phyloP scores from a whole-genome alignment of 2,329 filamentous ascomycete genomes.

The Madurella mycetomatis region DNA sequence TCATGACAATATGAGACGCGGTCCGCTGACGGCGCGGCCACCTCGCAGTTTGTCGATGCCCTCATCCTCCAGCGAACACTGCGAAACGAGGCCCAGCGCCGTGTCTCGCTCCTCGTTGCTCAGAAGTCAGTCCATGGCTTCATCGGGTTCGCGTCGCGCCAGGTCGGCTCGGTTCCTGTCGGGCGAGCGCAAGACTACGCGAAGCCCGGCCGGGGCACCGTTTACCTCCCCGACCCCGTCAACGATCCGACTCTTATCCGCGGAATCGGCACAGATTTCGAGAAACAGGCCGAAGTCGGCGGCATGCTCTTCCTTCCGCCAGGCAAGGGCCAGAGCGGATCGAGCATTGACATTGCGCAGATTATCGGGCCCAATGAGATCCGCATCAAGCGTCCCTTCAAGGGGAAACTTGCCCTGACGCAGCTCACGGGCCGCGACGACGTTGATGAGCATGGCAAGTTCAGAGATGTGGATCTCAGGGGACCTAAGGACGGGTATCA shows the following conservation, averaged over 20 bases:
- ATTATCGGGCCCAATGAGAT: conserved; percentile 78
- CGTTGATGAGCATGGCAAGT: conserved; percentile 61
- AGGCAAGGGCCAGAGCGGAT: conserved; percentile 68
- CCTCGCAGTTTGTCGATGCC: conserved; percentile 83
- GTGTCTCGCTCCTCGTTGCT: conserved; percentile 88
- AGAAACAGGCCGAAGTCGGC: conserved; percentile 67
- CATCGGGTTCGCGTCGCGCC: conserved; percentile 79
- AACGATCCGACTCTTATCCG: conserved; percentile 78
- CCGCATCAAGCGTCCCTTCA: conserved; percentile 82
- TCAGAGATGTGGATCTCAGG: conserved; percentile 51
- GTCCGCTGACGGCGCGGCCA: conserved; percentile 13
- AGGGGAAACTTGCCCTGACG: conserved; percentile 65
- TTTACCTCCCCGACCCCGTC: conserved; percentile 86
- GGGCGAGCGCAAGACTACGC: conserved; percentile 86
- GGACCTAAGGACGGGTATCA: conserved; percentile 59
- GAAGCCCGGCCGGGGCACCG: conserved; percentile 69
- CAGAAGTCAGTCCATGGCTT: conserved; percentile 95
- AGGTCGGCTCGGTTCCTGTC: conserved; percentile 88
- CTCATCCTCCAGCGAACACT: conserved; percentile 89
- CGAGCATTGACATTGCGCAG: conserved; percentile 78
- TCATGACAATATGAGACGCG: background rate
- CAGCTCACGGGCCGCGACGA: conserved; percentile 81
- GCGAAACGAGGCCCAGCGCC: conserved; percentile 78
- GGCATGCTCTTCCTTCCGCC: conserved; percentile 85
- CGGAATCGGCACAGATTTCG: conserved; percentile 77